Evolutionary conservation across 805 yeast genomes (phyloP).

Genomic region (Metschnikowia shivogae): DNA sequence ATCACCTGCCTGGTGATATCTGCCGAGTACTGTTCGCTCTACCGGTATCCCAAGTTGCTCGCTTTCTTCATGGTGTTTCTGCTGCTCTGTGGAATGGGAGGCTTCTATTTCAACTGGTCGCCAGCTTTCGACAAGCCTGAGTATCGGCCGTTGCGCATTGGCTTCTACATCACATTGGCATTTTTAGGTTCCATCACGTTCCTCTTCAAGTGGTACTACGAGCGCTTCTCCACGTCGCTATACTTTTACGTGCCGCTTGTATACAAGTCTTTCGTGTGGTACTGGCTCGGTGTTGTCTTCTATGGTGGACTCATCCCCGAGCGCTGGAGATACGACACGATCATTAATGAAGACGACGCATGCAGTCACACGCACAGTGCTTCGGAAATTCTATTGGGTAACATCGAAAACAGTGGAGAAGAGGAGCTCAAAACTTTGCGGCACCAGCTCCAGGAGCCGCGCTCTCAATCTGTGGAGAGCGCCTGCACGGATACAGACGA

Average conservation of each 20-base stretch:
- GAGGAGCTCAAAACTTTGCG: slow-evolving; percentile 26
- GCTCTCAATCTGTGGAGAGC: background rate
- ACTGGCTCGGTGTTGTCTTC: slow-evolving; percentile 76
- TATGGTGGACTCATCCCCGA: slow-evolving; percentile 90
- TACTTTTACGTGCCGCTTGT: slow-evolving; percentile 59
- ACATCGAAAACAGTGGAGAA: slow-evolving; percentile 34
- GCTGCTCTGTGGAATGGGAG: slow-evolving; percentile 60
- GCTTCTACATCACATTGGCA: slow-evolving; percentile 76
- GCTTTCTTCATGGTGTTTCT: slow-evolving; percentile 56
- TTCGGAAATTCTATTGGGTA: slow-evolving; percentile 30
- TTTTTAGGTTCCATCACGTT: slow-evolving; percentile 69
- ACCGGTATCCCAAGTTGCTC: slow-evolving; percentile 50
- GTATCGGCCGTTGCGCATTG: slow-evolving; percentile 71
- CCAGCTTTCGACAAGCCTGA: slow-evolving; percentile 87
- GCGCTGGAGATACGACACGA: slow-evolving; percentile 71
- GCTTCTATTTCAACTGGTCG: slow-evolving; percentile 85
- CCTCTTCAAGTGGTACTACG: slow-evolving; percentile 47
- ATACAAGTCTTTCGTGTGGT: slow-evolving; percentile 69
- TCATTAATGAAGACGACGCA: slow-evolving; percentile 42
- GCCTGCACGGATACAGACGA: background rate
- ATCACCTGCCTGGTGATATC: slow-evolving; percentile 87
- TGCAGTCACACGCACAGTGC: slow-evolving; percentile 21
- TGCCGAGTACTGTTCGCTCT: slow-evolving; percentile 76
- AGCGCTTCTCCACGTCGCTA: slow-evolving; percentile 53
- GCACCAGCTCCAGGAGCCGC: slow-evolving; percentile 1